Evolutionary conservation across 345 rosid genomes (phyloP), one percentile per base, ranked within the genome.

Genomic region (Eucalyptus microcorys): DNA sequence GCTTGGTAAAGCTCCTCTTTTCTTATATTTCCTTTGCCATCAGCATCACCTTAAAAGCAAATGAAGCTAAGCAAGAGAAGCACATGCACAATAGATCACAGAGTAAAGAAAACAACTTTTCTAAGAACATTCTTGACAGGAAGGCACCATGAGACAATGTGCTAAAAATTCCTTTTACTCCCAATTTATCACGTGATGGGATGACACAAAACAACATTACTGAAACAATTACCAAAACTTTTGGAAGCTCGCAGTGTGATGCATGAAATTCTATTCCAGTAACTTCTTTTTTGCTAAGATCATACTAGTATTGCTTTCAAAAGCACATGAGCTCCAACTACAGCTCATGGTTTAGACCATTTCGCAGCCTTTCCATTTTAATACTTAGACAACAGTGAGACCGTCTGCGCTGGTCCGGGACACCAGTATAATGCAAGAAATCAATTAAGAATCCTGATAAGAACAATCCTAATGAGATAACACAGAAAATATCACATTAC

Each of bases 11-110:
- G 93, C 92, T 96, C 99, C 55, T 91, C 90, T 59, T 88, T 96
- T 92, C 99, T 95, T 86, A 91, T 88, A 87, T 91, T 93, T 90
- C 99, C 99, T 90, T 93, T 87, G 68, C 97, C 99, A 95, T 97
- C 96, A 26, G 95, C 98, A 49, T 96, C 93, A 89, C 99, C 99
- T 96, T 87, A 55, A 89, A 26, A 86, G 61, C 64, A 26, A 40
- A 64, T 89, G 88, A 26, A 87, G 53, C 79, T 10, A 40, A 64
- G 88, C 89, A 52, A 47, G 32, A 87, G 57, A 30, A 19, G 57
- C 49, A 83, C 21, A 1, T 47, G 45, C 27, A 17, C 79, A 43
- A 53, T 50, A 32, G 7, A 52, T 43, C 34, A 16, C 40, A 49
- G n/a, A 47, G 40, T 59, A 42, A 19, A 57, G 59, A 61, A 43